phyloP scores from a whole-genome alignment of 192 early-diverging fungal species.

The Coemansia sp. region DNA sequence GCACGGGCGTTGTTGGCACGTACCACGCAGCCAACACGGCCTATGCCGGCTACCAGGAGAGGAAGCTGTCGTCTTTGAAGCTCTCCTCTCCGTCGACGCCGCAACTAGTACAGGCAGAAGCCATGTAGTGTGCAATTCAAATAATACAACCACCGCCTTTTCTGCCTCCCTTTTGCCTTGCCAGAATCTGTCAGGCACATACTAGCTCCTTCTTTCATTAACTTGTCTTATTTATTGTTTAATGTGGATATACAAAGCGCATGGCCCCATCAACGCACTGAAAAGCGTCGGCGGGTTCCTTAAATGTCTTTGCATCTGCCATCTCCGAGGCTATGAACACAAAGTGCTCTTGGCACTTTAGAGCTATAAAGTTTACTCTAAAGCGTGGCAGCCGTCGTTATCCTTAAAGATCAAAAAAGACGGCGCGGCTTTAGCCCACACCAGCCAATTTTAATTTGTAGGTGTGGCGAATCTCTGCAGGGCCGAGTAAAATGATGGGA shows the following conservation, averaged over 20 bases:
- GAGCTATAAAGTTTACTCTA: conserved; percentile 14
- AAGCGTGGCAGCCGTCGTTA: conserved; percentile 52
- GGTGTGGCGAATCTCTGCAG: not conserved
- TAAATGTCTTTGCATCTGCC: conserved; percentile 25
- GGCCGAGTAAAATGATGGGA: conserved; percentile 3
- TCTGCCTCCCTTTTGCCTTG: too few relatives aligned
- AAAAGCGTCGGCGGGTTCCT: conserved; percentile 31
- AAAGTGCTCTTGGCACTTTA: conserved; percentile 35
- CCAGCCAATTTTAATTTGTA: not conserved
- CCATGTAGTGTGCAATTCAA: conserved; percentile 18
- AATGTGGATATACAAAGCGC: conserved; percentile 27
- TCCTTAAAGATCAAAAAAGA: conserved; percentile 5
- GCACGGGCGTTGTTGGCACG: conserved; percentile 57
- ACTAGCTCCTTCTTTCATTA: too few relatives aligned
- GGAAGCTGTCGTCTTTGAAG: conserved; percentile 7
- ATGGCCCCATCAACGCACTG: conserved; percentile 32
- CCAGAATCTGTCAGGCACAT: too few relatives aligned
- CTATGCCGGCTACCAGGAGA: conserved; percentile 29
- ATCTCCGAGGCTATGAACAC: conserved; percentile 42
- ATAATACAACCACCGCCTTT: not conserved
- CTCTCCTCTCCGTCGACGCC: conserved; percentile 36
- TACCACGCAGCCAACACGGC: conserved; percentile 43
- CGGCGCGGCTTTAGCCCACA: conserved; percentile 6
- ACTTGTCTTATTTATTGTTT: not conserved
- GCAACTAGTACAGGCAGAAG: conserved; percentile 18